Evolutionary conservation across 140 eudicot species (phyloP), one percentile per base, ranked within the genome.

Genomic region (Flaveria floridana): DNA sequence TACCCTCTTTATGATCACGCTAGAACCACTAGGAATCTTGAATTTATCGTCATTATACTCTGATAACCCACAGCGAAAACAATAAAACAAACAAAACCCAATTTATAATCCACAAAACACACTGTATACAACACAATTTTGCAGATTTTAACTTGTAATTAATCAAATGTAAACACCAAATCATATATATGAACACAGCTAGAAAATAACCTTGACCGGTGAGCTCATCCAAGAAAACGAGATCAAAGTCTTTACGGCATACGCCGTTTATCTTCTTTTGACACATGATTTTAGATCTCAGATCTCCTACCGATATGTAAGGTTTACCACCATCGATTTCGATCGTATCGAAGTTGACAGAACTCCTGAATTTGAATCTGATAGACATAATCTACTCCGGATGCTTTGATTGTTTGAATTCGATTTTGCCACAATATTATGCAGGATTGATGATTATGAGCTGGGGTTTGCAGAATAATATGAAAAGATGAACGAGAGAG

Each of bases 1-100:
- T 65, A 92, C 93, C 73, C 96, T 80, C 81, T 83, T 92, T 53
- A 92, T 87, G 55, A 92, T 92, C 61, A 92, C 92, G 80, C 97
- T 84, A 7, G 98, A 87, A 69, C 95, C 95, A 20, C 91, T 87
- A 3, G 87, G 87, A 72, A 93, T 87, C 78, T 81, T 85, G 72
- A 73, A 75, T 46, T 71, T 73, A 4, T 84, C 93, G 18, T 86
- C 95, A 50, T 76, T 78, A 72, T 71, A 93, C 70, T 86, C 98
- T 93, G 76, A 12, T 18, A 68, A 82, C 48, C 21, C 85, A 73
- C 72, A 66, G 65, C 37, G 42, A 20, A 12, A 68, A 79, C 3
- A 67, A 74, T 50, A 2, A 25, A 34, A 34, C 15, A 61, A 68
- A 57, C 12, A 34, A 21, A 73, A 70, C 11, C 23, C 74, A 14